Evolutionary conservation across 192 early-diverging fungal genomes (phyloP), one percentile per base, ranked within the genome.

Genomic region (Entophlyctis luteolus): DNA sequence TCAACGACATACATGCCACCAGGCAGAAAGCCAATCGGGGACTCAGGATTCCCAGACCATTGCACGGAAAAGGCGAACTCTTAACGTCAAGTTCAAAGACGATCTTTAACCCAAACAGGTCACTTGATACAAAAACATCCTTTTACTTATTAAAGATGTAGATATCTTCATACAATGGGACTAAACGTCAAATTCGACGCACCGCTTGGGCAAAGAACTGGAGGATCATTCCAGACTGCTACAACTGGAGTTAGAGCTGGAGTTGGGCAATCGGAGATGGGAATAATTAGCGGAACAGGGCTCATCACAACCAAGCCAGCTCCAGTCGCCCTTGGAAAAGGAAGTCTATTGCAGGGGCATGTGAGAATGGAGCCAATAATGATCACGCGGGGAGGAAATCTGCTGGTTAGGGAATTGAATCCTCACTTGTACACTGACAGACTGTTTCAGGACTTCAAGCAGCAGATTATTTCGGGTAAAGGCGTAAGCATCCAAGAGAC

Each of bases 341-440:
- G 67, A 16, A 20, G 33, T 14, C 45, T 50, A 33, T 35, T 65
- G 10, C 53, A 62, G 23, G 75, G 75, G 39, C 73, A 75, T 55
- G 69, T 79, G 5, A 76, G 72, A 29, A 57, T 74, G 1, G 58
- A 79, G 42, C 78, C 78, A n/a, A 75, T 79, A 25, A 57, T 73
- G 0, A 68, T 79, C 32, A 48, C 57, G n/a, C 59, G 72, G 18
- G 48, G 57, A n/a, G 35, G 52, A 54, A 67, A 72, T 25, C 16
- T 48, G 27, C 25, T 58, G 54, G 39, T 55, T n/a, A 42, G 23
- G 5, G 48, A 52, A 1, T 1, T 23, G 10, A 32, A 22, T 37
- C 28, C 27, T 2, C 2, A 36, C 37, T 16, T 18, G 22, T 20
- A 10, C 52, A 27, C 38, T 47, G n/a, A 42, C 42, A 32, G 50